Evolutionary conservation across 1,284 basidiomycete species (phyloP), one percentile per base, ranked within the genome.

Genomic region (Pterulicium gracile): DNA sequence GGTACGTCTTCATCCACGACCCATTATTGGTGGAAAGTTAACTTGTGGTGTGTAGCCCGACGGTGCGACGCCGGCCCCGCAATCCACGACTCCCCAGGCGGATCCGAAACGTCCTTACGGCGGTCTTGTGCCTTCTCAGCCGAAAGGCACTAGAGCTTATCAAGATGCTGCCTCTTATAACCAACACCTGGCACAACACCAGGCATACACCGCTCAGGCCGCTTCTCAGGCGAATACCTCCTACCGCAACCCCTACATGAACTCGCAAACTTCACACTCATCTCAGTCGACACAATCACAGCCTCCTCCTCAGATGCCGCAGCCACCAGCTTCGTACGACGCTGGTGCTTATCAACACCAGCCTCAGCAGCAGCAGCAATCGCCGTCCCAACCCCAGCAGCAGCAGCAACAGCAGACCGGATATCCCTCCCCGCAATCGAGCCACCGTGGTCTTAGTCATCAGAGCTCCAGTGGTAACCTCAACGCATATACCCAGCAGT

Each of bases 121-220:
- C n/a, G 94, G 94, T 4, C 71, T 98, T 24, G 83, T 93, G 13
- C 82, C 87, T 12, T 84, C 71, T 49, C 89, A 77, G 59, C 87
- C 71, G 43, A 88, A 79, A 58, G 83, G 85, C 12, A 81, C 83
- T 20, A 73, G 91, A 45, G 83, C 89, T 3, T 95, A 88, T 60
- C 87, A 88, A 56, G 94, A 97, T 62, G 92, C 94, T 0, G 91
- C 92, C 7, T 70, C 88, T 1, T 98, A 98, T 68, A 93, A 93
- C 55, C 92, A 96, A 54, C 94, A 95, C 58, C 74, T 96, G 41
- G 84, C 82, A 2, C 91, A 95, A 61, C 95, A 98, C 58, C 94
- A 98, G 64, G 86, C 82, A 15, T 93, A 91, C 61, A 93, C 87
- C 3, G 86, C 89, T 2, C 89, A 91, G 54, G 78, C 75, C 0